Evolutionary conservation across 2,329 filamentous ascomycete genomes (phyloP).

Genomic region (Cladobotryum protrusum): DNA sequence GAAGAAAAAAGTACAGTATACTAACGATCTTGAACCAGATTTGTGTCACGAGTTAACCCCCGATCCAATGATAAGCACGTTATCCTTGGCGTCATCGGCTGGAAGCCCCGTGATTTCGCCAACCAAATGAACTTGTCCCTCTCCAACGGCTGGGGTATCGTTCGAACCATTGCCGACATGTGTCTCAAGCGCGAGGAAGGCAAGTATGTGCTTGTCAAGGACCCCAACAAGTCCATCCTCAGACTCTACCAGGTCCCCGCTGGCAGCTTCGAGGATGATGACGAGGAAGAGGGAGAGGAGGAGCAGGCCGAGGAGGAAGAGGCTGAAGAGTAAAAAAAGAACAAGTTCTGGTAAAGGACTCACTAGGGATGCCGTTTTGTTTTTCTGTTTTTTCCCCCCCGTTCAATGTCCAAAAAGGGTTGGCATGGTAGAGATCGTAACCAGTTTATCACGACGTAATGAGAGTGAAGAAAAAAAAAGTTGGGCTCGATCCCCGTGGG

Average conservation of each 20-base stretch:
- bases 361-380: neutral
- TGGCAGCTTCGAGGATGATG: conserved; percentile 85
- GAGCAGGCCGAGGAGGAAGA: conserved; percentile 41
- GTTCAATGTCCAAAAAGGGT: neutral
- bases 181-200: conserved; percentile 69
- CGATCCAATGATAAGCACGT: conserved; percentile 91
- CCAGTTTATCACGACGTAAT: conserved; percentile 4
- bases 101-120: conserved; percentile 97
- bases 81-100: conserved; percentile 89
- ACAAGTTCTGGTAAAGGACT: neutral
- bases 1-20: neutral
- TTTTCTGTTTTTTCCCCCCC: neutral
- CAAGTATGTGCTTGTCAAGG: conserved; percentile 78
- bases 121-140: conserved; percentile 96
- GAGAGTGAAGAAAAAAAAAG: neutral
- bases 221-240: conserved; percentile 95
- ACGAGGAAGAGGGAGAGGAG: conserved; percentile 57
- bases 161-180: conserved; percentile 96
- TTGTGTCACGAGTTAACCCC: conserved; percentile 90
- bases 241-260: conserved; percentile 86
- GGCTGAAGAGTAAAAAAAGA: conserved; percentile 24
- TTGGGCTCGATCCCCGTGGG: neutral
- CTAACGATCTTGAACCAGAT: conserved; percentile 48
- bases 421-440: neutral
- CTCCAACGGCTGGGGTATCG: conserved; percentile 97